Percentiles rank a stretch among this genome's conserved stretches.
These are phyloP conservation scores for Vicia villosa DNA, from an alignment of 306 rosid genomes.

Conservation along the genomic window DNA sequence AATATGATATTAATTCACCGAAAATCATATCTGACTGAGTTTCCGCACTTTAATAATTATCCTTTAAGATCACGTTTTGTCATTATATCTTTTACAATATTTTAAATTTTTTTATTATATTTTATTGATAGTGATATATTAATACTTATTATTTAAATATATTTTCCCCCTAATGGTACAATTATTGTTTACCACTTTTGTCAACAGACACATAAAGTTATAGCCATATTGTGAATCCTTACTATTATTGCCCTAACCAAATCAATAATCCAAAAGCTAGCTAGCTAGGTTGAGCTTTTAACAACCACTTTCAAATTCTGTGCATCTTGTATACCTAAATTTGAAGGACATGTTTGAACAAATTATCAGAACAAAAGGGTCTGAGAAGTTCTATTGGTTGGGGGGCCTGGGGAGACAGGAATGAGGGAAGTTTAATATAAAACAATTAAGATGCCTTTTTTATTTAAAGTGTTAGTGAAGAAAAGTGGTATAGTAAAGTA, in stretches of 20 bases:
- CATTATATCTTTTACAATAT: background rate
- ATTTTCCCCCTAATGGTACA: constrained; percentile 36
- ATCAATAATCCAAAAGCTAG: constrained; percentile 37
- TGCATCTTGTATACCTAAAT: background rate
- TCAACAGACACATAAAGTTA: constrained; percentile 42
- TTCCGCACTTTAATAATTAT: background rate
- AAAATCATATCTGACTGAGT: background rate
- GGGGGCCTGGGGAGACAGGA: background rate
- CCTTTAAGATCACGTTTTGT: background rate
- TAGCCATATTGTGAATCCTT: constrained; percentile 35
- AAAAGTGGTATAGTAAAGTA: background rate
- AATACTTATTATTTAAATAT: constrained; percentile 29
- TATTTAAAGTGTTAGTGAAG: background rate
- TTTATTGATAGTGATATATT: background rate
- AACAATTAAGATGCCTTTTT: background rate
- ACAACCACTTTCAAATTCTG: constrained; percentile 11
- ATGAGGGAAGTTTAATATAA: background rate
- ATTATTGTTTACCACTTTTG: constrained; percentile 53
- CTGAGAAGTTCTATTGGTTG: background rate
- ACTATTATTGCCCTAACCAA: constrained; percentile 39
- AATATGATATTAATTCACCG: background rate
- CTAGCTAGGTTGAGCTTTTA: constrained; percentile 26
- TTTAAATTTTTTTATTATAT: background rate
- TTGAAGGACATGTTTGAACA: background rate
- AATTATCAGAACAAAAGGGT: constrained; percentile 8